Evolutionary conservation across 2,329 filamentous ascomycete genomes (phyloP).

Genomic region (Dothistroma pini): DNA sequence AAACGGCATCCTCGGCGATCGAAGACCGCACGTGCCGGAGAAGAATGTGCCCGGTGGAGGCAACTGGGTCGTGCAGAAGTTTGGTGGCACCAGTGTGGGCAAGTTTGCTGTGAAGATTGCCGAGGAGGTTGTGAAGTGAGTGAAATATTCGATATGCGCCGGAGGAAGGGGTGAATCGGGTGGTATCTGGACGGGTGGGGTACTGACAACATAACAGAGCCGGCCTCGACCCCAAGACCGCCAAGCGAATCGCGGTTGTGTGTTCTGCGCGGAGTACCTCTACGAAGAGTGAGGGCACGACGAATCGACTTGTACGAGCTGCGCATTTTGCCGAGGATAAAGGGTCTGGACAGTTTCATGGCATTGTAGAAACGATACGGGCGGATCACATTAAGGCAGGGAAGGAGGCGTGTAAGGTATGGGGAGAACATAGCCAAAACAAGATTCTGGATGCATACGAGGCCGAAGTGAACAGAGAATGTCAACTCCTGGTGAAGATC

Average conservation of each 20-base stretch:
- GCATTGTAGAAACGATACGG: slow-evolving; percentile 75
- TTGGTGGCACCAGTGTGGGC: slow-evolving; percentile 90
- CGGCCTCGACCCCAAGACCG: slow-evolving; percentile 48
- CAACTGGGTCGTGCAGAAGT: slow-evolving; percentile 87
- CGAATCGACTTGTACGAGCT: slow-evolving; percentile 63
- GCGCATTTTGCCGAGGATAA: slow-evolving; percentile 44
- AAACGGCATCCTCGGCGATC: slow-evolving; percentile 26
- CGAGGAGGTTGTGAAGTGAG: slow-evolving; percentile 59
- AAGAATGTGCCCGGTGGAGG: slow-evolving; percentile 48
- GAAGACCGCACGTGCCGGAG: slow-evolving; percentile 42
- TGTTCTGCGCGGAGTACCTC: slow-evolving; percentile 94
- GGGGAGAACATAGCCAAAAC: slow-evolving; percentile 23
- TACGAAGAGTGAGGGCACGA: slow-evolving; percentile 92
- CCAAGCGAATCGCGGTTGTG: slow-evolving; percentile 79
- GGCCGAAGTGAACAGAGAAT: slow-evolving; percentile 70
- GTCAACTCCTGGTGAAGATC: slow-evolving; percentile 73
- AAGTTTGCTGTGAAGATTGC: slow-evolving; percentile 71
- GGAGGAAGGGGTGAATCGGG: neutral
- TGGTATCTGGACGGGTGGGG: neutral
- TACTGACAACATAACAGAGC: slow-evolving; percentile 36
- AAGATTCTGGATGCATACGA: slow-evolving; percentile 54
- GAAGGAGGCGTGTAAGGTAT: slow-evolving; percentile 40
- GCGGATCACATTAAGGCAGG: slow-evolving; percentile 76
- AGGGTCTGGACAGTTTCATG: slow-evolving; percentile 57
- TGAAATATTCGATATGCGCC: slow-evolving; percentile 2